phyloP scores from a whole-genome alignment of 1,284 basidiomycete genomes.

The Athelia sp. region DNA sequence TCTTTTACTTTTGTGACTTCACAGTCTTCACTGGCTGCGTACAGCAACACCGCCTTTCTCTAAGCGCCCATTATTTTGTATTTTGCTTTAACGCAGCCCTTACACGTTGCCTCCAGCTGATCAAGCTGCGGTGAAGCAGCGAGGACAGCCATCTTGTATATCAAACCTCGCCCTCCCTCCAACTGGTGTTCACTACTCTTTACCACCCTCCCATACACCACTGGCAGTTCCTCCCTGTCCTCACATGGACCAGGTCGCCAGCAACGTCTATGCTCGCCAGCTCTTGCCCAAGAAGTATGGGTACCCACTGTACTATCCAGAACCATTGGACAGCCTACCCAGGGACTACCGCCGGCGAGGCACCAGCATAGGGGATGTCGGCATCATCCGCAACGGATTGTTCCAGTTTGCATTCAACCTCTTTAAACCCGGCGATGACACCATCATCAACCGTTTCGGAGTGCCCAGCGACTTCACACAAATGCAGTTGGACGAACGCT shows the following conservation, averaged over 20 bases:
- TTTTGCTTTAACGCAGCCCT: too few species aligned
- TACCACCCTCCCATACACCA: too few species aligned
- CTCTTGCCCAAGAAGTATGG: conserved; percentile 10
- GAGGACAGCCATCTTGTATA: too few species aligned
- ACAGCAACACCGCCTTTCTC: too few species aligned
- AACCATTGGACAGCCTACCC: conserved; percentile 15
- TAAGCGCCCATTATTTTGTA: too few species aligned
- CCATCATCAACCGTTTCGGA: conserved; percentile 11
- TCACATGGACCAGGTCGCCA: neutral
- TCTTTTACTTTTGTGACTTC: too few species aligned
- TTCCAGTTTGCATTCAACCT: conserved; percentile 26
- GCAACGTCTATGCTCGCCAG: neutral
- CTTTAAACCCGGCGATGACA: conserved; percentile 6
- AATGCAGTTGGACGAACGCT: conserved; percentile 2
- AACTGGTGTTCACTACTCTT: too few species aligned
- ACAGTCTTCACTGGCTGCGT: too few species aligned
- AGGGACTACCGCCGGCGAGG: conserved; percentile 17
- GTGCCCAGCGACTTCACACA: conserved; percentile 15
- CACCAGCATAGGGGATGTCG: conserved; percentile 27
- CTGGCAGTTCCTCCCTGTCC: too few species aligned
- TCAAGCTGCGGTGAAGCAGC: too few species aligned
- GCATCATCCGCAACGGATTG: conserved; percentile 18
- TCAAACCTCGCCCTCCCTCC: too few species aligned
- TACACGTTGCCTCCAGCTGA: too few species aligned
- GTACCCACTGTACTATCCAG: conserved; percentile 25